phyloP scores from a whole-genome alignment of 768 basidiomycete species.

The Trametes elegans region DNA sequence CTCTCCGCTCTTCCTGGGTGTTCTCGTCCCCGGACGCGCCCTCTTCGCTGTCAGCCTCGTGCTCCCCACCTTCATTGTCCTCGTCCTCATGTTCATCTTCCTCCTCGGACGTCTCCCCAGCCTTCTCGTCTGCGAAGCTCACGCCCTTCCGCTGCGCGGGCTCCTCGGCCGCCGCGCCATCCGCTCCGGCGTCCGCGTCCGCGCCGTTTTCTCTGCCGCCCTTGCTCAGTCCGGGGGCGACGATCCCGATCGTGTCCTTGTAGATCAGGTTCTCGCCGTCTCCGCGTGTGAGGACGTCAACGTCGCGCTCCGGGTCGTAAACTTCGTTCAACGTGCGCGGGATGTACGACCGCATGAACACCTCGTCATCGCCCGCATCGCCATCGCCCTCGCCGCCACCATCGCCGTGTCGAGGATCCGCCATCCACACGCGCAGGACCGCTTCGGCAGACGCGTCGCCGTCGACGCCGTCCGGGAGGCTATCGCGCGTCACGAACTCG shows the following conservation, averaged over 20 bases:
- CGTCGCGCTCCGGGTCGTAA: conserved; percentile 92
- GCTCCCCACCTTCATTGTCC: too few species aligned
- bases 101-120: conserved; percentile 16
- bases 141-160: conserved; percentile 10
- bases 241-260: conserved; percentile 79
- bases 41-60: conserved; percentile 21
- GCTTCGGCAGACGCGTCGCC: conserved; percentile 22
- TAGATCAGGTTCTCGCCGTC: conserved; percentile 80
- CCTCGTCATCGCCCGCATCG: conserved; percentile 72
- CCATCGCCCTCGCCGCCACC: conserved; percentile 14
- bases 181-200: neutral
- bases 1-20: conserved; percentile 46
- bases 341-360: conserved; percentile 91
- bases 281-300: conserved; percentile 69
- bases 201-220: conserved; percentile 20
- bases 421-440: conserved; percentile 48
- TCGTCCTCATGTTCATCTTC: conserved; percentile 24
- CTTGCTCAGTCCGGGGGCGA: conserved; percentile 39
- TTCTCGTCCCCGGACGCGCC: conserved; percentile 31
- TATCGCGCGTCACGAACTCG: conserved; percentile 79
- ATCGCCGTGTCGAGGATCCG: conserved; percentile 31
- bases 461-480: conserved; percentile 33
- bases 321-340: conserved; percentile 91
- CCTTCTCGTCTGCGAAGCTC: conserved; percentile 15
- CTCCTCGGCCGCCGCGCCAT: conserved; percentile 6